Base-by-base conservation (phyloP, 306 rosid genomes). In the Trifolium dubium region DNA sequence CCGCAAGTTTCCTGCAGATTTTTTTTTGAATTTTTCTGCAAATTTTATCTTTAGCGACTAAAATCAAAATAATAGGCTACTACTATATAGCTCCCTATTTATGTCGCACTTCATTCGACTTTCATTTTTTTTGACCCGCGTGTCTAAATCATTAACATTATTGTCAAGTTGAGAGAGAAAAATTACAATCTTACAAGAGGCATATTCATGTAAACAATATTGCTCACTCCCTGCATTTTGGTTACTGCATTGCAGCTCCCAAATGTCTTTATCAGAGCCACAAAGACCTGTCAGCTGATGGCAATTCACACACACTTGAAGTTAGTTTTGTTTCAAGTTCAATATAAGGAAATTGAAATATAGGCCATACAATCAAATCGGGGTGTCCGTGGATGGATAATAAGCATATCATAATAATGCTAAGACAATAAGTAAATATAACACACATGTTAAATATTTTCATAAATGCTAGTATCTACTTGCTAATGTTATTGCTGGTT, bases 401-500 rank as follows among this genome's bases (percentile, higher is more conserved):
- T 54, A 54, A 18, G 44, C 17, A 73, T 9, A 37, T 23, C 19
- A 15, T 29, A 29, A 44, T 15, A 62, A 15, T 2, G 56, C 30
- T 10, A n/a, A 12, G 51, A 3, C 62, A 58, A 4, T 4, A 34
- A 43, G 23, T 60, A 37, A 59, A 12, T 6, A 61, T 30, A 17
- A 11, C 14, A 15, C 78, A 62, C 17, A 46, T 11, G 55, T 19
- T 49, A 35, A 14, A 34, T 17, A 12, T 13, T 14, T 55, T 37
- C 12, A 69, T 8, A 64, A 74, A 35, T 9, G 10, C 4, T 29
- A 66, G 35, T 28, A 23, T 1, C 1, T 13, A 30, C 2, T 29
- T 61, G 2, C 46, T 4, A 4, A 41, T 75, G 30, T 8, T 49
- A 32, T 63, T 63, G 64, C 72, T 39, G 14, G 79, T 68, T 43